Conservation (phyloP, 148 eudicot genomes). For the Chenopodium quinoa region DNA sequence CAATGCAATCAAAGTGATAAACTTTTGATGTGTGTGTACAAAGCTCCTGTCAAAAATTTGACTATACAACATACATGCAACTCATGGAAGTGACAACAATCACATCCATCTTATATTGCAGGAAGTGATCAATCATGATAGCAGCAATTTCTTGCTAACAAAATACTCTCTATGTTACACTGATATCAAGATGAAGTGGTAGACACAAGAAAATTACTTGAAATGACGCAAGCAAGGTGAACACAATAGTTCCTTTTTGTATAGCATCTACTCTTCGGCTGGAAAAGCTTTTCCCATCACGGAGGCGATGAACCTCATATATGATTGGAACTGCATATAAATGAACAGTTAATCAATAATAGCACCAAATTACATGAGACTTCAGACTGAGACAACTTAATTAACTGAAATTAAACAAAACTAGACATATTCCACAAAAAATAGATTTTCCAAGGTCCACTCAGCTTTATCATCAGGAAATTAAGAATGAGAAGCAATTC, state of each 20-base stretch:
- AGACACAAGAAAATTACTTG: constrained; percentile 50
- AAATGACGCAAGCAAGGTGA: constrained; percentile 86
- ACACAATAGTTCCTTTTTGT: constrained; percentile 83
- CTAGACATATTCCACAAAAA: background rate
- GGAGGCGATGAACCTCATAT: constrained; percentile 84
- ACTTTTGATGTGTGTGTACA: background rate
- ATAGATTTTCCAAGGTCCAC: background rate
- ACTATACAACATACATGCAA: background rate
- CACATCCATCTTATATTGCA: background rate
- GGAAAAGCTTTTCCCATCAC: constrained; percentile 95
- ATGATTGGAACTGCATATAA: constrained; percentile 75
- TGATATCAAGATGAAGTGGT: background rate
- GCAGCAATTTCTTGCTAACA: background rate
- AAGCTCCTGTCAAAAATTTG: background rate
- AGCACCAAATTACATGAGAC: background rate
- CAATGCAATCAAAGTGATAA: background rate
- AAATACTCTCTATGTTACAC: background rate
- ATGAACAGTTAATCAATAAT: background rate
- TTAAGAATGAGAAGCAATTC: background rate
- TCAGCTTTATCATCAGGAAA: background rate
- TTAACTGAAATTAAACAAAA: background rate
- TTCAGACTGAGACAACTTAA: background rate
- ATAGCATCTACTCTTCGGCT: constrained; percentile 86
- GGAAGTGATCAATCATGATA: background rate
- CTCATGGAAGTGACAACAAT: background rate